Evolutionary conservation across 1,139 yeast genomes (phyloP).

Genomic region (Pneumocystis jirovecii): DNA sequence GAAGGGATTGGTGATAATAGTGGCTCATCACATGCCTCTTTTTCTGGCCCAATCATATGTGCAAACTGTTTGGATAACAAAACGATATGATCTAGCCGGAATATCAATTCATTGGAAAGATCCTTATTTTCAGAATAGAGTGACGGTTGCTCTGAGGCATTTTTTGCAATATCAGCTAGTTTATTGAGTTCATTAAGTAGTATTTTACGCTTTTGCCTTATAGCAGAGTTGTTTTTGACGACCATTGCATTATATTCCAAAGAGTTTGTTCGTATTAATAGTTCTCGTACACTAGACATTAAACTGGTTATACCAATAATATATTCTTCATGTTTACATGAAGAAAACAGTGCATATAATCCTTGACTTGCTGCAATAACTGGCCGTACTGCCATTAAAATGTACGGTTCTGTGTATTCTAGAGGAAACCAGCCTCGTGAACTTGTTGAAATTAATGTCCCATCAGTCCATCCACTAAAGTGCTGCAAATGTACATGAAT

Average conservation of each 20-base stretch:
- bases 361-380: slow-evolving; percentile 30
- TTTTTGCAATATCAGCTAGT: slow-evolving; percentile 1
- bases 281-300: slow-evolving; percentile 66
- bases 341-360: slow-evolving; percentile 1
- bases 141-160: slow-evolving; percentile 1
- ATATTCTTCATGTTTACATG: slow-evolving; percentile 11
- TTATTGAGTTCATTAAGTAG: slow-evolving; percentile 21
- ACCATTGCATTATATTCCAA: slow-evolving; percentile 69
- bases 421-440: slow-evolving; percentile 94
- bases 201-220: slow-evolving; percentile 61
- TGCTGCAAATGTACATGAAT: slow-evolving; percentile 83
- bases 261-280: slow-evolving; percentile 42
- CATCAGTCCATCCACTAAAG: slow-evolving; percentile 97
- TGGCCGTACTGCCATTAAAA: slow-evolving; percentile 45
- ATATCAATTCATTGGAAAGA: not conserved
- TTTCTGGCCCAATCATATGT: not conserved
- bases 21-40: not conserved
- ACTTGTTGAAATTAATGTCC: slow-evolving; percentile 54
- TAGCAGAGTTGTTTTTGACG: slow-evolving; percentile 53
- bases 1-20: not conserved
- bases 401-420: slow-evolving; percentile 52
- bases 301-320: slow-evolving; percentile 39
- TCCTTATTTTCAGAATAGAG: not conserved
- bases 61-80: not conserved
- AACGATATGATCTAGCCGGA: not conserved